These are phyloP conservation scores for Suillus luteus DNA, from an alignment of 768 basidiomycete species.

Conservation along the genomic window DNA sequence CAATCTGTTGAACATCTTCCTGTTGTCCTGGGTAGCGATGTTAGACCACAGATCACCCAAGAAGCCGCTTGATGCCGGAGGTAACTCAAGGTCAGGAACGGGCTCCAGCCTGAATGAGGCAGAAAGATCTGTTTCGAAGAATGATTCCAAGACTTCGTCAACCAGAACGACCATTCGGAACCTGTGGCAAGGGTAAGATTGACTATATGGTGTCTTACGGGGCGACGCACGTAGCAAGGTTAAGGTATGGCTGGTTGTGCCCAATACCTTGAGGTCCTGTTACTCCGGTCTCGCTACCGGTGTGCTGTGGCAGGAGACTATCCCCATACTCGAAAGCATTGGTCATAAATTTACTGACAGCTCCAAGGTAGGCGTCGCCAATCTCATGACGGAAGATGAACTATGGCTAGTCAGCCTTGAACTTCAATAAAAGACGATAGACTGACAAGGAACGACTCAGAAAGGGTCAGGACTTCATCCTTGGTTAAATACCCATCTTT, in stretches of 20 bases:
- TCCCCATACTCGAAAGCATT: conserved; percentile 99
- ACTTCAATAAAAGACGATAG: conserved; percentile 8
- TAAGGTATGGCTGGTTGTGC: conserved; percentile 89
- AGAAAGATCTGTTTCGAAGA: conserved; percentile 92
- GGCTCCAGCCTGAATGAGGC: conserved; percentile 82
- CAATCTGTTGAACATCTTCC: conserved; percentile 89
- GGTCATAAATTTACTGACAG: conserved; percentile 95
- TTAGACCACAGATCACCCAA: conserved; percentile 87
- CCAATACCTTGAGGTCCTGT: conserved; percentile 51
- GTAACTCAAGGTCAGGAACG: conserved; percentile 66
- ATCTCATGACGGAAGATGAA: conserved; percentile 98
- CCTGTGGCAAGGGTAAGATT: conserved; percentile 39
- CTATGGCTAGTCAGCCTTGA: conserved; percentile 42
- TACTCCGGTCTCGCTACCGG: conserved; percentile 36
- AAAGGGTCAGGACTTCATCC: conserved; percentile 93
- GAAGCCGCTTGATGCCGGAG: conserved; percentile 58
- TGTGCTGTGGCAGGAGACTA: conserved; percentile 66
- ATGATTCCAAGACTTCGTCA: conserved; percentile 93
- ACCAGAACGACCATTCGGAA: conserved; percentile 99
- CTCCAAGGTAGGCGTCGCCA: conserved; percentile 94
- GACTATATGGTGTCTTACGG: conserved; percentile 4
- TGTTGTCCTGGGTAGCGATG: conserved; percentile 89
- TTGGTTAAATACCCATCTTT: conserved; percentile 95
- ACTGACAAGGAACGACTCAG: conserved; percentile 87
- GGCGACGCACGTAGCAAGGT: conserved; percentile 73